Evolutionary conservation across 1,284 basidiomycete species (phyloP), one percentile per base, ranked within the genome.

Genomic region (Tausonia pullulans): DNA sequence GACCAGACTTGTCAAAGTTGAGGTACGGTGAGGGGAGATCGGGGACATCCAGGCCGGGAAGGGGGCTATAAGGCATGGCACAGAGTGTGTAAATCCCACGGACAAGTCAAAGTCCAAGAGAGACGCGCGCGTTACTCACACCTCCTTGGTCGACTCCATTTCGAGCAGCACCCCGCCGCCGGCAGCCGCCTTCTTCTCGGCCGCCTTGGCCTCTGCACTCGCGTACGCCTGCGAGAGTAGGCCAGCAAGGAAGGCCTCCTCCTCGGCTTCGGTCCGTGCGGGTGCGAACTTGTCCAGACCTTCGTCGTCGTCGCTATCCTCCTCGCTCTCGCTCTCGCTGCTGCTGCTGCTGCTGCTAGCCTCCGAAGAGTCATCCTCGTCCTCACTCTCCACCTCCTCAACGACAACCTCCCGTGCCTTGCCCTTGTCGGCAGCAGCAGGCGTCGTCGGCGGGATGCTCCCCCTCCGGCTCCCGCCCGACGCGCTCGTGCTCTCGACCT

Each of bases 11-110:
- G 63, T 64, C 61, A 60, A 73, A 72, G 3, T 71, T 61, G 3
- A 76, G 83, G 71, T 89, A 79, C 13, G 90, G 77, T 13, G 77
- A 71, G 2, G 88, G 88, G 57, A 90, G 74, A 46, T 61, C 46
- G 7, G 74, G 71, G 4, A 77, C 69, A 1, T 69, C 57, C 45
- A 78, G 69, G 58, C 74, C 72, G 7, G 76, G 76, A 9, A 78
- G 75, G n/a, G 81, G 81, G 68, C 85, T 88, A 51, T 5, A 10
- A 39, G 9, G 49, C n/a, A 16, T 16, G 40, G 27, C 13, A 68
- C 66, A 66, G 45, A 53, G 67, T 9, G 68, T 60, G 13, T 58
- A 48, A 40, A 68, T 48, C n/a, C 13, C 55, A 41, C 45, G 49
- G 44, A 62, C 66, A 60, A 13, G n/a, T 40, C 27, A 50, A 46